Base-by-base conservation (phyloP, 2,329 filamentous ascomycete genomes). In the Claviceps pusilla region DNA sequence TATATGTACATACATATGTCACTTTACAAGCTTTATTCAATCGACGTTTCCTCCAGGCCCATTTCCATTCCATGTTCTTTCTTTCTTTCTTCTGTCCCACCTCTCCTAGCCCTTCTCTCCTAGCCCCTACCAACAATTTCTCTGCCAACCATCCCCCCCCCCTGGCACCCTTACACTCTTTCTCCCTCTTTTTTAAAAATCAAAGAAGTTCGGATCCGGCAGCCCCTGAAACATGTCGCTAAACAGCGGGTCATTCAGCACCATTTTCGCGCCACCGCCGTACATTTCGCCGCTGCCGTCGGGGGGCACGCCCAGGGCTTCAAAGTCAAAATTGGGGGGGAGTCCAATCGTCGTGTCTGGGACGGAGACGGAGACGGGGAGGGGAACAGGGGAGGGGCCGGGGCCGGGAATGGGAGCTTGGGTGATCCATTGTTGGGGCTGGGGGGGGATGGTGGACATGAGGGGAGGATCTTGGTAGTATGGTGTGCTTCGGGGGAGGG, bases 211-310 rank as follows among this genome's bases (percentile, higher is more conserved):
- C 14, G 59, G 57, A 33, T 67, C 64, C 0, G 66, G 68, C 29
- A 71, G 58, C 12, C 64, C 64, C 49, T 68, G 65, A 28, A 72
- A 68, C 54, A 67, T 63, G 50, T 67, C 65, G 9, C 61, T 68
- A 54, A 72, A 66, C 66, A 71, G 73, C 14, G 69, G 67, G 54
- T 73, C 71, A 55, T 67, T 64, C 51, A 72, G 62, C 52, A 69
- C 63, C 56, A 67, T 68, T 39, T 65, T 63, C 51, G 68, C 63
- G 9, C 66, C 66, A 16, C 68, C 65, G 56, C 66, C 65, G 53
- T 66, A 63, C 51, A 55, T 46, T 53, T 62, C 59, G 39, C 62
- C 63, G 50, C 63, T 61, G 3, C 58, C 54, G 7, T 63, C 64
- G 9, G 58, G 57, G 1, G 60, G 61, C 19, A 66, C 51, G 31